Evolutionary conservation across 352 stramenopile genomes (phyloP), one percentile per base, ranked within the genome.

Genomic region (Globisporangium recalcitrans): DNA sequence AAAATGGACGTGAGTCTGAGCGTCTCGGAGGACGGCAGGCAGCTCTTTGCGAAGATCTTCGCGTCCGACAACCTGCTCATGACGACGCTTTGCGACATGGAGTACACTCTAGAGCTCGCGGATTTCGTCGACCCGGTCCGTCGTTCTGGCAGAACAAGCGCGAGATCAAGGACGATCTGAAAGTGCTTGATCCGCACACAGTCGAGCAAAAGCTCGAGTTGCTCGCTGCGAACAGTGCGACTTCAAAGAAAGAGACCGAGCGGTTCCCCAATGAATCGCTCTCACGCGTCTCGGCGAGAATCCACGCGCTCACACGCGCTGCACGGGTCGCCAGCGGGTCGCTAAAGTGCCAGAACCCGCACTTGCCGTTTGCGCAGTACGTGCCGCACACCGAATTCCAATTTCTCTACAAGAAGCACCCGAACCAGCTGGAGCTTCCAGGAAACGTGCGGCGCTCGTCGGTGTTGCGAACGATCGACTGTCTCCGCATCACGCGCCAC

Each of bases 11-110:
- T 89, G 53, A 89, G 72, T 36, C 31, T 89, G 13, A 87, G 70
- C 29, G 38, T 91, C 48, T 79, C 77, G 6, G 60, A 66, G 4
- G 71, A 88, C 21, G 82, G 79, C 19, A 65, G 69, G 42, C 48
- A 64, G n/a, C 42, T 88, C 1, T 68, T 83, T 21, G 66, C 73
- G n/a, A 77, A 76, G 31, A 61, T 91, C 51, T 79, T 73, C 29
- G 81, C 79, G 13, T 82, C 79, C 0, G 79, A 88, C 58, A 87
- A 86, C 53, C 65, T 87, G n/a, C 67, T 89, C 10, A 74, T 89
- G 55, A 69, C 72, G 19, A 72, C 77, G n/a, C 52, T 87, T 13
- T 87, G 77, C 32, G 75, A 86, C 19, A 69, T 57, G 1, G 69
- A 78, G 19, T 85, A 89, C 65, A 67, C 72, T 24, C 65, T 91